Conservation (phyloP, 1,284 basidiomycete species). For the Filobasidium uniguttulatum region DNA sequence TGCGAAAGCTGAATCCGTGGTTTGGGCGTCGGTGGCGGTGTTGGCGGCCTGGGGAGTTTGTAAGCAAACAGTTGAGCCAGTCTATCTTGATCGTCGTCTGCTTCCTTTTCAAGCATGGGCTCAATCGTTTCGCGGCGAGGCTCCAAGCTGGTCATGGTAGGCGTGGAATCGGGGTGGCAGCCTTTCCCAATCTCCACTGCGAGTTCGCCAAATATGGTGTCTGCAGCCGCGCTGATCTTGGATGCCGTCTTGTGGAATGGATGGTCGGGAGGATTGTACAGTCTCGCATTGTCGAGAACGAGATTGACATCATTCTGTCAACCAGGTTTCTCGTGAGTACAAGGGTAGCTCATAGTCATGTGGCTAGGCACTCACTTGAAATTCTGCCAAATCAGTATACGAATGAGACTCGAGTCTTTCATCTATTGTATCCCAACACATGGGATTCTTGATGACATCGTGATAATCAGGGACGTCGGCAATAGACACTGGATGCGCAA, state of each 20-base stretch:
- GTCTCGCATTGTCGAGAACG: constrained; percentile 70
- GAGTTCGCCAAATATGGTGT: constrained; percentile 50
- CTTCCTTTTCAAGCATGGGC: constrained; percentile 48
- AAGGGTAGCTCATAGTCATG: too few relatives aligned
- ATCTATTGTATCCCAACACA: constrained; percentile 77
- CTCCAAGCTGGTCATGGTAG: too few relatives aligned
- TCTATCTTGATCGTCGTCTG: constrained; percentile 39
- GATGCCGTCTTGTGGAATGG: constrained; percentile 57
- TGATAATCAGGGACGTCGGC: constrained; percentile 82
- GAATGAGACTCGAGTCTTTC: constrained; percentile 59
- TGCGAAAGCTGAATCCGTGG: constrained; percentile 17
- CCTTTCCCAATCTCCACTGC: constrained; percentile 27
- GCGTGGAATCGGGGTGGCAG: too few relatives aligned
- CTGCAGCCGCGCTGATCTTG: constrained; percentile 50
- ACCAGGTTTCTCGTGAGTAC: not conserved
- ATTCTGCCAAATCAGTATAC: constrained; percentile 61
- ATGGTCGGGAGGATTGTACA: constrained; percentile 63
- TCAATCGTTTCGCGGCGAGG: constrained; percentile 11
- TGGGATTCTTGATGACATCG: constrained; percentile 70
- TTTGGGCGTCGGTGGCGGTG: constrained; percentile 34
- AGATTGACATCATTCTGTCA: constrained; percentile 63
- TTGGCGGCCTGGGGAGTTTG: constrained; percentile 49
- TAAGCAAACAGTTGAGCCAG: constrained; percentile 55
- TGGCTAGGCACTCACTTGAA: constrained; percentile 47
- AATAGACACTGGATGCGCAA: constrained; percentile 66